Evolutionary conservation across 177 flowering plant species (phyloP).

Genomic region (Vitis hybrid): DNA sequence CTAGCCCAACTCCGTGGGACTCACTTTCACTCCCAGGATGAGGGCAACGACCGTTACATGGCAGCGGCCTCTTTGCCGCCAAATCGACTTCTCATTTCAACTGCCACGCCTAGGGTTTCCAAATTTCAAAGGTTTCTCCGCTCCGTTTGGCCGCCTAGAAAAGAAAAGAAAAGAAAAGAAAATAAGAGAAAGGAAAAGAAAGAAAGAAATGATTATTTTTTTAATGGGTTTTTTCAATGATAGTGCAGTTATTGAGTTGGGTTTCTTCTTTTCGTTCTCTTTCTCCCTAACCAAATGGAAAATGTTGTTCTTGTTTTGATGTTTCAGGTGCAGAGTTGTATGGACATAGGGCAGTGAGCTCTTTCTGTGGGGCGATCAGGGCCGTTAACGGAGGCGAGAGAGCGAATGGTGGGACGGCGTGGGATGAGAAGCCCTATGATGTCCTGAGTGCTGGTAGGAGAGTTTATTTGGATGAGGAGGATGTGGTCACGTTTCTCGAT

Average conservation of each 20-base stretch:
- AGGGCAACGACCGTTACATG: too few species aligned
- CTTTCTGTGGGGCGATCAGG: slow-evolving; percentile 10
- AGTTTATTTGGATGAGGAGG: slow-evolving; percentile 61
- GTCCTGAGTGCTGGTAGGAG: slow-evolving; percentile 36
- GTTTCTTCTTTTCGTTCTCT: neutral
- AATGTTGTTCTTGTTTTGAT: neutral
- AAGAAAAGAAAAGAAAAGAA: too few species aligned
- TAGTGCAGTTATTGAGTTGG: neutral
- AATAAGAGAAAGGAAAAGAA: too few species aligned
- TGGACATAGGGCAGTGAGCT: neutral
- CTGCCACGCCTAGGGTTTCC: neutral
- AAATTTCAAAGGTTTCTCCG: neutral
- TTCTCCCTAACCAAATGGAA: neutral
- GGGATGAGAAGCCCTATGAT: slow-evolving; percentile 61
- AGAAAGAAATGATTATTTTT: too few species aligned
- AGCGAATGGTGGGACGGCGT: slow-evolving; percentile 22
- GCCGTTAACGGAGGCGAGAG: slow-evolving; percentile 28
- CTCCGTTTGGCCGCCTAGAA: neutral
- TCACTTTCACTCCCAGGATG: too few species aligned
- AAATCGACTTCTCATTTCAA: neutral
- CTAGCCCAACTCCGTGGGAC: too few species aligned
- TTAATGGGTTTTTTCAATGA: too few species aligned
- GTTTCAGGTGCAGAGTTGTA: neutral
- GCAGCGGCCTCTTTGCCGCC: slow-evolving; percentile 4
- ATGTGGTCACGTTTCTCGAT: slow-evolving; percentile 65